Base-by-base conservation (phyloP, 2,329 filamentous ascomycete genomes). In the Orbilia quercus region DNA sequence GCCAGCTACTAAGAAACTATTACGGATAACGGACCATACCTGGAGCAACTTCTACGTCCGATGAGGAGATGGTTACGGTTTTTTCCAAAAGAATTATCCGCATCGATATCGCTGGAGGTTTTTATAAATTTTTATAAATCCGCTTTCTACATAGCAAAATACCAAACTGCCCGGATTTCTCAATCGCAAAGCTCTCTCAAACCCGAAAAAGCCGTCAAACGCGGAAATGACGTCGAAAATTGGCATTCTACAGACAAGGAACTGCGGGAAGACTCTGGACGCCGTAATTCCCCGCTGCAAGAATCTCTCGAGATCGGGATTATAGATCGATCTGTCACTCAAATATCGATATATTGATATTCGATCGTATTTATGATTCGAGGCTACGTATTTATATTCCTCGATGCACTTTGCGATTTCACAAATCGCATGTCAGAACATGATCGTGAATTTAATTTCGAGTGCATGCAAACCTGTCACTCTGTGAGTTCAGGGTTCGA, bases 161-260 rank as follows among this genome's bases (percentile, higher is more conserved):
- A 11, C 44, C 18, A 18, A 12, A 22, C 12, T 5, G 2, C 47
- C 22, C 23, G 3, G 47, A 50, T 50, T 22, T 25, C 47, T 25
- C 47, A 22, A 50, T 50, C 47, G 47, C 20, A 28, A 31, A 31
- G 5, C 28, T 31, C 28, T 9, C 4, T 31, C 4, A 31, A 31
- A 31, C 28, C 28, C 5, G 9, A 31, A 31, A 9, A 31, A 31
- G 28, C 4, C 28, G 9, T 31, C 28, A 31, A 31, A 31, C 28
- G 28, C 9, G 28, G 6, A 20, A 22, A 53, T 53, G 48, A 53
- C 48, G 48, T 53, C 48, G 48, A 34, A 47, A 53, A 45, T 20
- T 53, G 48, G 28, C 48, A 53, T 53, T 36, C 48, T 36, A 53
- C 25, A n/a, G 48, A 53, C 47, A 50, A 20, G 44, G 44, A 23